Evolutionary conservation across 148 eudicot species (phyloP).

Genomic region (Vaccinium myrtillus): DNA sequence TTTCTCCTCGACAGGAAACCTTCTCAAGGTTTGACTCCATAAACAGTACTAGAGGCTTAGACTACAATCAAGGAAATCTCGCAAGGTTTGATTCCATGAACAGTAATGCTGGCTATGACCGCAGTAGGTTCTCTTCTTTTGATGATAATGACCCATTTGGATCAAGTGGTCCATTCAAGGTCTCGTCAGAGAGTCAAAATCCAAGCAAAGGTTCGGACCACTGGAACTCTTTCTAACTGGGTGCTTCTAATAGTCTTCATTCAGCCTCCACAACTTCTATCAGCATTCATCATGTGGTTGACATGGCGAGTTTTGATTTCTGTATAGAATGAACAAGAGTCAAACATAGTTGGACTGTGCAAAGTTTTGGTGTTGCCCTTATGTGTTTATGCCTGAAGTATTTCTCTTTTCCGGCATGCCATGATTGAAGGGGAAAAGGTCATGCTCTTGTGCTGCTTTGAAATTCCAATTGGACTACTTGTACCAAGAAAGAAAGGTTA

Average conservation of each 20-base stretch:
- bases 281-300: neutral
- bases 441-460: neutral
- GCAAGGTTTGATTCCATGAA: conserved; percentile 51
- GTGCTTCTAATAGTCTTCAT: neutral
- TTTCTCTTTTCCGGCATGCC: neutral
- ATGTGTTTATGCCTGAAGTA: neutral
- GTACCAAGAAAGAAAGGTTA: neutral
- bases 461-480: too few relatives aligned
- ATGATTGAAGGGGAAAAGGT: conserved; percentile 2
- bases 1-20: conserved; percentile 46
- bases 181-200: conserved; percentile 57
- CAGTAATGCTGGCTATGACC: conserved; percentile 58
- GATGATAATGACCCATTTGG: conserved; percentile 93
- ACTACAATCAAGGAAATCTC: conserved; percentile 47
- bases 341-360: neutral
- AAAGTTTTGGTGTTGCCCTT: neutral
- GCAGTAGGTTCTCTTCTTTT: conserved; percentile 64
- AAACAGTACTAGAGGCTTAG: conserved; percentile 59
- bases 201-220: conserved; percentile 64
- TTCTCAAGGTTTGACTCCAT: conserved; percentile 62
- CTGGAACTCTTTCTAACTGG: conserved; percentile 70
- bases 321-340: conserved; percentile 3
- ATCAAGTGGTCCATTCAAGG: conserved; percentile 83
- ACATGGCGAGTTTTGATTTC: conserved; percentile 12
- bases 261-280: neutral